These are phyloP conservation scores for Jacaranda copaia DNA, from an alignment of 257 asterid species.

Conservation along the genomic window DNA sequence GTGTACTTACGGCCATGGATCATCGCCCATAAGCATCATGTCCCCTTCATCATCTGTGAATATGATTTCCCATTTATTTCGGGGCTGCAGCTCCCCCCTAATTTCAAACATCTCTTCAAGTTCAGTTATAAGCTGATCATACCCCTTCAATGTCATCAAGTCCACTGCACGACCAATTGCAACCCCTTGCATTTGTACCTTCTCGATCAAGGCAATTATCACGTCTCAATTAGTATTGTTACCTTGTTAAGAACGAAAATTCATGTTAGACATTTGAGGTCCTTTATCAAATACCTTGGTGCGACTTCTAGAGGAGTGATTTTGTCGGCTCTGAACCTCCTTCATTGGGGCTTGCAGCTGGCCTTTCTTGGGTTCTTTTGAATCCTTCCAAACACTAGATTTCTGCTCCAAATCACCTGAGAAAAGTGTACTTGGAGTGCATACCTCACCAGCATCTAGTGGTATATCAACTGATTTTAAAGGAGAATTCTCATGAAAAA, in stretches of 20 bases:
- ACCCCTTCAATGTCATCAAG: conserved; percentile 60
- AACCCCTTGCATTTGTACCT: conserved; percentile 87
- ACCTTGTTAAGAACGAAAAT: not conserved
- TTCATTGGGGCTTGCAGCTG: conserved; percentile 42
- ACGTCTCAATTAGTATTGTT: not conserved
- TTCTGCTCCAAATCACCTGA: conserved; percentile 57
- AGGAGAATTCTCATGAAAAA: conserved; percentile 35
- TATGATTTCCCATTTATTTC: conserved; percentile 66
- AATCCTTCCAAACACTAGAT: conserved; percentile 55
- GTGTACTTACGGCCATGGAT: conserved; percentile 78
- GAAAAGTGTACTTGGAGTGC: conserved; percentile 32
- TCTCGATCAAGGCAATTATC: not conserved
- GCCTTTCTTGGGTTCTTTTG: conserved; percentile 43
- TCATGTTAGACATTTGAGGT: not conserved
- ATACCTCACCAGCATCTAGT: conserved; percentile 37
- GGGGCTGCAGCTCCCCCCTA: conserved; percentile 61
- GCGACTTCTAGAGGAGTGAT: conserved; percentile 59
- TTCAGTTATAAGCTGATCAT: conserved; percentile 61
- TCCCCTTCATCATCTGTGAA: conserved; percentile 81
- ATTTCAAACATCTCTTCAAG: conserved; percentile 77
- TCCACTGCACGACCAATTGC: conserved; percentile 81
- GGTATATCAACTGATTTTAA: conserved; percentile 32
- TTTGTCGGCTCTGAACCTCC: conserved; percentile 59
- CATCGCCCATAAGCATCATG: conserved; percentile 77
- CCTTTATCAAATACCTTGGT: conserved; percentile 56